A percentile compares a stretch with the other conserved stretches of the same genome.
phyloP scores from a whole-genome alignment of 805 yeast genomes.

The Kodamaea jinghongensis region DNA sequence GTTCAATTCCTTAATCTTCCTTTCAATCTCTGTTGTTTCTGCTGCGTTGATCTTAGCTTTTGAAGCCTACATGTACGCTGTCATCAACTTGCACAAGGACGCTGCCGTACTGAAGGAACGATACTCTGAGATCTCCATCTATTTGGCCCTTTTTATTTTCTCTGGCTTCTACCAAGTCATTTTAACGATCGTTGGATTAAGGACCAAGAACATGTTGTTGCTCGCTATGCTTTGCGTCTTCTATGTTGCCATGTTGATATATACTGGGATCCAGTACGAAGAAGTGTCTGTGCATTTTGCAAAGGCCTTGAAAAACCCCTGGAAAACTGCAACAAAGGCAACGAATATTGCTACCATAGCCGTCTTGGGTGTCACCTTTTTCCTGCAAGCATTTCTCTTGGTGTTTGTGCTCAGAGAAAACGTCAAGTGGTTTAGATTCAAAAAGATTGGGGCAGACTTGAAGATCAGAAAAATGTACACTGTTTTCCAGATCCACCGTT shows the following conservation, averaged over 20 bases:
- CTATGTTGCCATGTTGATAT: slow-evolving; percentile 42
- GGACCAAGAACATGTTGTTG: slow-evolving; percentile 38
- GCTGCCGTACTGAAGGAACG: slow-evolving; percentile 15
- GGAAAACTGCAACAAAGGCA: slow-evolving; percentile 34
- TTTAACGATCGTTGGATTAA: slow-evolving; percentile 37
- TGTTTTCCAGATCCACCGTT: slow-evolving; percentile 39
- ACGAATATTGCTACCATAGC: slow-evolving; percentile 43
- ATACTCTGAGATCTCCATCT: slow-evolving; percentile 36
- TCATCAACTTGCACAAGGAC: slow-evolving; percentile 32
- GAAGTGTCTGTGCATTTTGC: slow-evolving; percentile 27
- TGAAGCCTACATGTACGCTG: slow-evolving; percentile 40
- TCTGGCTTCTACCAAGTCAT: slow-evolving; percentile 43
- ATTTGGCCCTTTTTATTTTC: slow-evolving; percentile 47
- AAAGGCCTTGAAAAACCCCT: slow-evolving; percentile 21
- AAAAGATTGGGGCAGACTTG: slow-evolving; percentile 48
- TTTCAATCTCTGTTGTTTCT: slow-evolving; percentile 29
- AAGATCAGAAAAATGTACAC: slow-evolving; percentile 35
- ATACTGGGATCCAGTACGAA: slow-evolving; percentile 45
- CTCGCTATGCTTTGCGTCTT: slow-evolving; percentile 39
- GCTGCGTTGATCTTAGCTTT: slow-evolving; percentile 34
- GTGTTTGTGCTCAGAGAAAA: slow-evolving; percentile 32
- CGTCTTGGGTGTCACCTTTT: slow-evolving; percentile 35
- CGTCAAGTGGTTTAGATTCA: slow-evolving; percentile 47
- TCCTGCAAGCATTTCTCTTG: slow-evolving; percentile 29
- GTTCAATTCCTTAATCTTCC: slow-evolving; percentile 16